A percentile compares a stretch with the other conserved stretches of the same genome.
These are phyloP conservation scores for Graphiopsis chlorocephala DNA, from an alignment of 2,329 filamentous ascomycete genomes.

Conservation along the genomic window DNA sequence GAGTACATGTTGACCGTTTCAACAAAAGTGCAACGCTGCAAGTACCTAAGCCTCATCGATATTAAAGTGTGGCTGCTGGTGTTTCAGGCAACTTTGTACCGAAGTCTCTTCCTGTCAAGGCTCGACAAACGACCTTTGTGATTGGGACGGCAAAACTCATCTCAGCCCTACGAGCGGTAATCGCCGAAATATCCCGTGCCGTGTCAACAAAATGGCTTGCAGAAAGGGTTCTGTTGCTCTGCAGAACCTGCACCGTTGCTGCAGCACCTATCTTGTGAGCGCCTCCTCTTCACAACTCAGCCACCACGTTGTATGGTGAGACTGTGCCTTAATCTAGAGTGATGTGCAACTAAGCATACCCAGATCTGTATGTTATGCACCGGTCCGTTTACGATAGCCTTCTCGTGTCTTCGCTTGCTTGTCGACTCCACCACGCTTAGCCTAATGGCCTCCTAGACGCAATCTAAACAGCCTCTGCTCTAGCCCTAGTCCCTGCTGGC, in stretches of 20 bases:
- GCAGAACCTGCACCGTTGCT: not conserved
- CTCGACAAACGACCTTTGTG: not conserved
- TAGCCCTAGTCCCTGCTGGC: not conserved
- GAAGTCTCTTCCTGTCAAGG: constrained; percentile 3
- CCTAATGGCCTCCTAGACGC: not conserved
- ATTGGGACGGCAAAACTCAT: not conserved
- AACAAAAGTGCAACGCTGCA: not conserved
- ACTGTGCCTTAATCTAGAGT: not conserved
- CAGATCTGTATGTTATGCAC: constrained; percentile 12
- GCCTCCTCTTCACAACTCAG: not conserved
- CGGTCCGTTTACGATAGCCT: constrained; percentile 7
- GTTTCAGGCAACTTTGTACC: not conserved
- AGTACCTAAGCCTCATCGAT: not conserved
- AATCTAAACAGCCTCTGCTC: not conserved
- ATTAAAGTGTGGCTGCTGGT: not conserved
- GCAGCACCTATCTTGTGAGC: not conserved
- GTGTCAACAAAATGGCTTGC: not conserved
- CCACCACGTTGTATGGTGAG: not conserved
- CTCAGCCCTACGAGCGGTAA: constrained; percentile 5
- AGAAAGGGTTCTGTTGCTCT: not conserved
- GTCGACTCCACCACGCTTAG: constrained; percentile 10
- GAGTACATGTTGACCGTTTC: not conserved
- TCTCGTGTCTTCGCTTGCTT: constrained; percentile 14
- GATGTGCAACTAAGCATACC: constrained; percentile 5
- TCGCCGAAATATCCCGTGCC: not conserved